Evolutionary conservation across 129 eudicot genomes (phyloP).

Genomic region (Lonicera japonica): DNA sequence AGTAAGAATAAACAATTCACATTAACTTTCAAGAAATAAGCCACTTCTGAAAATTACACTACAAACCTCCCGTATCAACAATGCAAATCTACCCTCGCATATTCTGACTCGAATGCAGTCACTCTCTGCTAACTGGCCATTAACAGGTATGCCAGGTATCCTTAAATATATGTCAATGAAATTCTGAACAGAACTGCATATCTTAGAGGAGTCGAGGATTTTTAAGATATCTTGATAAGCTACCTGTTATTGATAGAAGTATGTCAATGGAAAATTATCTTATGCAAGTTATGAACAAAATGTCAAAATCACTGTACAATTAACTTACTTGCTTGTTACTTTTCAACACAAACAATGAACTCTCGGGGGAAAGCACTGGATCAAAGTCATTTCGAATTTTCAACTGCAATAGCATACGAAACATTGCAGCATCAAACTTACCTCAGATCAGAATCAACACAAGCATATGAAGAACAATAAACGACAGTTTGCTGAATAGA

Average conservation of each 20-base stretch:
- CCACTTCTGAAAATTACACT: background rate
- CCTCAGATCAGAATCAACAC: background rate
- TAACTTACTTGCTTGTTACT: constrained; percentile 81
- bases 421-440: background rate
- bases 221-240: constrained; percentile 83
- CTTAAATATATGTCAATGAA: constrained; percentile 78
- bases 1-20: constrained; percentile 1
- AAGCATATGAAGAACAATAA: background rate
- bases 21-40: background rate
- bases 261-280: constrained; percentile 9
- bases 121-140: constrained; percentile 73
- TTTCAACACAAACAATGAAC: constrained; percentile 92
- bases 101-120: constrained; percentile 95
- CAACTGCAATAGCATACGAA: constrained; percentile 48
- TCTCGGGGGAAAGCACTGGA: constrained; percentile 96
- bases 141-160: constrained; percentile 72
- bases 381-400: constrained; percentile 95
- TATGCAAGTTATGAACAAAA: background rate
- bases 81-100: constrained; percentile 95
- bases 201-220: constrained; percentile 76
- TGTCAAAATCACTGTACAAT: background rate
- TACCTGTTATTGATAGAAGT: constrained; percentile 41
- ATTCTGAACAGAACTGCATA: constrained; percentile 88
- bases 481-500: background rate
- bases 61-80: constrained; percentile 90